phyloP scores from a whole-genome alignment of 164 flowering plant genomes.

The Stephania cephalantha region DNA sequence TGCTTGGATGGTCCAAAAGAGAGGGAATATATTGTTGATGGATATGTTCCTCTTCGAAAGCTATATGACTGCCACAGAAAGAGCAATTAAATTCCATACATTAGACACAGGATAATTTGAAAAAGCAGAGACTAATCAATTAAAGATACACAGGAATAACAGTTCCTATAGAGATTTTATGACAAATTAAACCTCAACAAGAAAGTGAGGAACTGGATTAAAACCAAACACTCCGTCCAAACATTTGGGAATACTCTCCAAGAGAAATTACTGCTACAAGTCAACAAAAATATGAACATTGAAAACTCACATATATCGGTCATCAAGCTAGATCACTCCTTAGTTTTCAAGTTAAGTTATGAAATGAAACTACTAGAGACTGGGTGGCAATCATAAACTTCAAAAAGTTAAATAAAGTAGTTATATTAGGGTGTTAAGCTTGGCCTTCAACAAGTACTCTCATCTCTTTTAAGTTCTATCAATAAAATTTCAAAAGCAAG shows the following conservation, averaged over 20 bases:
- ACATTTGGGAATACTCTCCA: not conserved
- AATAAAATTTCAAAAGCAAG: no score
- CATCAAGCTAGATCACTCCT: not conserved
- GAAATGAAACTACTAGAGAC: not conserved
- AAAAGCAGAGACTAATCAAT: not conserved
- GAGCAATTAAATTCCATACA: constrained; percentile 13
- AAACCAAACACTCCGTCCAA: not conserved
- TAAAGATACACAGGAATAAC: not conserved
- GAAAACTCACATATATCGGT: not conserved
- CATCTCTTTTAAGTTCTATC: no score
- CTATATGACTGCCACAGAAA: constrained; percentile 62
- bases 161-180: not conserved
- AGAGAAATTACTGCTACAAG: not conserved
- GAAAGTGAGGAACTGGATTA: not conserved
- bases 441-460: no score
- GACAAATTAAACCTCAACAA: not conserved
- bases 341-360: not conserved
- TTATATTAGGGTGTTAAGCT: not conserved
- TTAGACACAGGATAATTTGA: not conserved
- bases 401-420: not conserved
- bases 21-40: constrained; percentile 81
- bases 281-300: not conserved
- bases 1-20: constrained; percentile 71
- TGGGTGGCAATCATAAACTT: not conserved
- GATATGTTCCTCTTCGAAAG: constrained; percentile 85